Base-by-base conservation (phyloP, 2,329 filamentous ascomycete genomes). In the Hirsutella rhossiliensis region DNA sequence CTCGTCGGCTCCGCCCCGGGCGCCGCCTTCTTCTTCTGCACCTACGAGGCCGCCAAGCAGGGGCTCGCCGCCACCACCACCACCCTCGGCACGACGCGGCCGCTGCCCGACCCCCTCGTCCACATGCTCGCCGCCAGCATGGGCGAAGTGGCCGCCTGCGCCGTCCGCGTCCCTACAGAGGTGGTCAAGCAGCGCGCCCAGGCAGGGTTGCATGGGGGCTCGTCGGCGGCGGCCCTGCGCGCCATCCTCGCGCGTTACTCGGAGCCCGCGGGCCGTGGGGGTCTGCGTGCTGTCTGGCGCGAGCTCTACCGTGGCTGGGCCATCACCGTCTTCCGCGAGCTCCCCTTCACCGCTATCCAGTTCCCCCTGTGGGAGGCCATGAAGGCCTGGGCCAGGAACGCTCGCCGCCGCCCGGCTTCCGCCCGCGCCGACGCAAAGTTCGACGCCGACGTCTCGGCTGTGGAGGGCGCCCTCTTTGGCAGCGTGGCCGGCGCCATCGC, bases 111-210 rank as follows among this genome's bases (percentile, higher is more conserved):
- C 8, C 60, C 64, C 18, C 48, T 75, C 32, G 68, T 75, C 32
- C 89, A 96, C 65, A 96, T 96, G 80, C 59, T 82, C 1, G 89
- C 92, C 1, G 92, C 89, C 1, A 85, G 79, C 38, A 59, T 89
- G 39, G 94, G 92, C 43, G 92, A 98, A 65, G 73, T 97, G 2
- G 87, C 90, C 3, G 94, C 92, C 1, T 98, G 92, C 63, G 80
- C 88, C 1, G 81, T 98, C 7, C 74, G 92, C 44, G 92, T 98
- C 18, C 92, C 92, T 9, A 97, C 89, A 0, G 92, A 98, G 62
- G 92, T 98, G 5, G 77, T 98, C 56, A 98, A 98, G 75, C 92
- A 97, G 72, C 76, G 94, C 47, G 89, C 92, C 17, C 92, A 98
- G 66, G 92, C 92, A 0, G 80, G 81, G 6, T 80, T 89, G 56